phyloP scores from a whole-genome alignment of 208 protist species.

The Leishmania lainsoni region DNA sequence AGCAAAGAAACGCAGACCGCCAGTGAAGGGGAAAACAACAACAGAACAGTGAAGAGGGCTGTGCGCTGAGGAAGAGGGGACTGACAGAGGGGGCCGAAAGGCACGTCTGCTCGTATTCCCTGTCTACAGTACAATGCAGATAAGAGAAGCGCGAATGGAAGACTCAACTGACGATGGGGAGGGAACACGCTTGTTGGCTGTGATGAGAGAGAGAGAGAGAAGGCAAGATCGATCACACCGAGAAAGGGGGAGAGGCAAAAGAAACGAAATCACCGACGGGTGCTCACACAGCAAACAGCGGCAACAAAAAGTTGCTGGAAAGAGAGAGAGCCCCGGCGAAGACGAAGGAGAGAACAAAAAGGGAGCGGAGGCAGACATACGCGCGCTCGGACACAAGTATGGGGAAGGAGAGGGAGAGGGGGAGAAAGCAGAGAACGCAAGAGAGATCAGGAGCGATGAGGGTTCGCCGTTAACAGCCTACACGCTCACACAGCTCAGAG shows the following conservation, averaged over 20 bases:
- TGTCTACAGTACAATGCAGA: neutral
- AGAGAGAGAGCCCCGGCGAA: slow-evolving; percentile 2
- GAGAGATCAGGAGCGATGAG: no score
- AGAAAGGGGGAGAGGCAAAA: neutral
- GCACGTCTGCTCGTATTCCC: neutral
- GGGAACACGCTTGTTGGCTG: neutral
- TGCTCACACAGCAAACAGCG: slow-evolving; percentile 1
- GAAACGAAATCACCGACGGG: neutral
- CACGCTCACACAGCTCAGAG: neutral
- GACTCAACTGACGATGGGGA: neutral
- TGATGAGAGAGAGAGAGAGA: neutral
- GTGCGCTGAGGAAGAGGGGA: neutral
- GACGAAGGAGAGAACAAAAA: slow-evolving; percentile 10
- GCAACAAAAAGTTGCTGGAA: neutral
- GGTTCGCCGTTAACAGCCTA: no score
- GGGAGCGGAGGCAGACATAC: neutral
- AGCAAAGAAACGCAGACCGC: neutral
- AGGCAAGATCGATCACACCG: neutral
- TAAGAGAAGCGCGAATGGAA: neutral
- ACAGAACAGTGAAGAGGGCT: neutral
- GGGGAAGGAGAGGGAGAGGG: slow-evolving; percentile 4
- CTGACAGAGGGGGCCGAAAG: neutral
- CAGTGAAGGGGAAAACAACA: neutral
- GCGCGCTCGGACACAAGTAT: neutral
- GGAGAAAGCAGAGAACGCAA: neutral